These are phyloP conservation scores for Lojkania enalia DNA, from an alignment of 2,329 filamentous ascomycete genomes.

Conservation along the genomic window DNA sequence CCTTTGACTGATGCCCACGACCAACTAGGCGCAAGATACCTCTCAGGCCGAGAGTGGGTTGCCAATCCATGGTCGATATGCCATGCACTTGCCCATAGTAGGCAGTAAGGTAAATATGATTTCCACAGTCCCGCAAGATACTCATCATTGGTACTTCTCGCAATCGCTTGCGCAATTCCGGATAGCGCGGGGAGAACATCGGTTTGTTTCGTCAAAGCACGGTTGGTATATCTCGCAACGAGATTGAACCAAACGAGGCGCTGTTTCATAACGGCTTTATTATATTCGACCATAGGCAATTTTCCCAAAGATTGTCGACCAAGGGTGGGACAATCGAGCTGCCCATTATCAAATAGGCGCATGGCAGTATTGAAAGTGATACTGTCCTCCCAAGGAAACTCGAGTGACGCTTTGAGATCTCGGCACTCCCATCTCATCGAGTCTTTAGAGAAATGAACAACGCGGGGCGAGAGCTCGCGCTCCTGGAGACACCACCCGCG, in stretches of 20 bases:
- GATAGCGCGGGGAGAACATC: slow-evolving; percentile 14
- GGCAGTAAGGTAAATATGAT: slow-evolving; percentile 3
- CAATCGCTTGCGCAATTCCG: slow-evolving; percentile 5
- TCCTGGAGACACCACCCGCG: slow-evolving; percentile 21
- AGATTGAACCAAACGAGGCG: not conserved
- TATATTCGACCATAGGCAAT: not conserved
- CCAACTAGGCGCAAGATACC: slow-evolving; percentile 11
- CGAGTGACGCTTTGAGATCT: too few species aligned
- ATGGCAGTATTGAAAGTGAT: not conserved
- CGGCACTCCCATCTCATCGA: slow-evolving; percentile 11
- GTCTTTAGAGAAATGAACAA: slow-evolving; percentile 6
- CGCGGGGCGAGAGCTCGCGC: slow-evolving; percentile 9
- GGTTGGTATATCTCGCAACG: not conserved
- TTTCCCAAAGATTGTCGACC: not conserved
- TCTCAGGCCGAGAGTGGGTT: not conserved
- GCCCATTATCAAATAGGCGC: not conserved
- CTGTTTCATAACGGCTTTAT: too few species aligned
- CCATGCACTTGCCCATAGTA: slow-evolving; percentile 10
- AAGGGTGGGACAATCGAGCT: not conserved
- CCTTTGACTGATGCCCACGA: slow-evolving; percentile 14
- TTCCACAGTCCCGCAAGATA: slow-evolving; percentile 15
- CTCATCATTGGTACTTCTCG: slow-evolving; percentile 4
- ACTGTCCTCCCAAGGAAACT: too few species aligned
- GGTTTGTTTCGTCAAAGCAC: slow-evolving; percentile 7
- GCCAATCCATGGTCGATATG: not conserved